Base-by-base conservation (phyloP, 345 rosid species). In the Camelina sativa region DNA sequence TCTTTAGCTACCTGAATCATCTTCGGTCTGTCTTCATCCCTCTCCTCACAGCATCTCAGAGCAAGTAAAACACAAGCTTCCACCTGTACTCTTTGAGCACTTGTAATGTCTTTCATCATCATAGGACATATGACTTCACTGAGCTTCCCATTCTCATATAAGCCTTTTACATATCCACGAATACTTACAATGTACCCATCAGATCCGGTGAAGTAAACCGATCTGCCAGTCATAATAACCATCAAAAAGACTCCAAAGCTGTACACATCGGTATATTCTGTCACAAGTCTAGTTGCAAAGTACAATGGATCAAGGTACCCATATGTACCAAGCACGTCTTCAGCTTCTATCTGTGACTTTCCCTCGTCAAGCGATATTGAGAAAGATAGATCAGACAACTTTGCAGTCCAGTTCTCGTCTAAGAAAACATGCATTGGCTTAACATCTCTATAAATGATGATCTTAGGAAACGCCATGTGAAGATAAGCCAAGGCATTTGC, bases 401-500 rank as follows among this genome's bases (percentile, higher is more conserved):
- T 47, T 16, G 52, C 11, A n/a, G 20, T 47, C 20, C 52, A 47
- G 20, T 47, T 47, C 20, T 16, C 16, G 52, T 47, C 52, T 22
- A 47, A 47, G 52, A 47, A 47, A 47, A 16, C 52, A 16, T 47
- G 19, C 20, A 47, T n/a, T 47, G 52, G 52, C 52, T 47, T 47
- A 15, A 47, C 10, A 47, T 47, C 52, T 47, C 52, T 47, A 7
- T n/a, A 8, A 0, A 47, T 16, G 20, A 47, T 47, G 20, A 55
- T 55, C 65, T 55, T 37, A 22, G 66, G 40, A 6, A 64, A 65
- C 0, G 48, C 65, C 38, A 11, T 46, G 66, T 57, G 78, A 74
- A 74, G 78, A 50, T 65, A 74, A 37, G 66, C 5, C 41, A 74
- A 0, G 0, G 65, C 72, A 54, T 43, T 64, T 30, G 77, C 72